Conservation (phyloP, 2,329 filamentous ascomycete genomes). For the Zymoseptoria brevis region DNA sequence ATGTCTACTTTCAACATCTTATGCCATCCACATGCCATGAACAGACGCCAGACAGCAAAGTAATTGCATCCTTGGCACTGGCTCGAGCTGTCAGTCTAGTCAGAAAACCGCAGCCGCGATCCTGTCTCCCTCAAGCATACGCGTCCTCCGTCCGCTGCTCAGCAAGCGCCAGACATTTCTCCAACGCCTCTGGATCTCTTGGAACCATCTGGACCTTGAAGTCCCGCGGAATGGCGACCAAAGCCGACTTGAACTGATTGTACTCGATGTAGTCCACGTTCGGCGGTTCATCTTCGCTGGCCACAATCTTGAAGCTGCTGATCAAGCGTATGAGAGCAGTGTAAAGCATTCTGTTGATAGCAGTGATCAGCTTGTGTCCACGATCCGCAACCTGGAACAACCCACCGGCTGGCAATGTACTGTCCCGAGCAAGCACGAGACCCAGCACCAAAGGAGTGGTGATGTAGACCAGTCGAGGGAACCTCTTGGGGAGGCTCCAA, state of each 20-base stretch:
- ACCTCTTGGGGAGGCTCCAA: constrained; percentile 31
- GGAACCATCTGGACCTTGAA: constrained; percentile 52
- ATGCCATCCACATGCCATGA: too few relatives aligned
- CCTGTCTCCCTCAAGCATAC: constrained; percentile 32
- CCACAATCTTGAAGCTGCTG: constrained; percentile 43
- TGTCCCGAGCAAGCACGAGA: constrained; percentile 46
- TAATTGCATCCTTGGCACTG: too few relatives aligned
- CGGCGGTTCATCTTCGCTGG: constrained; percentile 43
- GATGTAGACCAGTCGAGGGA: constrained; percentile 26
- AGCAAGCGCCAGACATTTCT: constrained; percentile 37
- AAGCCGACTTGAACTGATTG: constrained; percentile 51
- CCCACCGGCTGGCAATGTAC: constrained; percentile 38
- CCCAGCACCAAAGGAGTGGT: constrained; percentile 47
- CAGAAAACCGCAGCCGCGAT: neutral
- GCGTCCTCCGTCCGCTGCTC: constrained; percentile 41
- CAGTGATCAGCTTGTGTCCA: constrained; percentile 8
- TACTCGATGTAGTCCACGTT: constrained; percentile 58
- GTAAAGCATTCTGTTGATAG: constrained; percentile 36
- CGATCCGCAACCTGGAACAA: neutral
- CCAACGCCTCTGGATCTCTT: constrained; percentile 35
- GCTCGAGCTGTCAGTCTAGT: too few relatives aligned
- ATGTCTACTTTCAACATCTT: too few relatives aligned
- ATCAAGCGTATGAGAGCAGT: constrained; percentile 43
- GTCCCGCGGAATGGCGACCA: constrained; percentile 52
- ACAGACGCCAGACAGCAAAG: too few relatives aligned